phyloP scores from a whole-genome alignment of 1,139 yeast genomes.

The Taphrina sp. region DNA sequence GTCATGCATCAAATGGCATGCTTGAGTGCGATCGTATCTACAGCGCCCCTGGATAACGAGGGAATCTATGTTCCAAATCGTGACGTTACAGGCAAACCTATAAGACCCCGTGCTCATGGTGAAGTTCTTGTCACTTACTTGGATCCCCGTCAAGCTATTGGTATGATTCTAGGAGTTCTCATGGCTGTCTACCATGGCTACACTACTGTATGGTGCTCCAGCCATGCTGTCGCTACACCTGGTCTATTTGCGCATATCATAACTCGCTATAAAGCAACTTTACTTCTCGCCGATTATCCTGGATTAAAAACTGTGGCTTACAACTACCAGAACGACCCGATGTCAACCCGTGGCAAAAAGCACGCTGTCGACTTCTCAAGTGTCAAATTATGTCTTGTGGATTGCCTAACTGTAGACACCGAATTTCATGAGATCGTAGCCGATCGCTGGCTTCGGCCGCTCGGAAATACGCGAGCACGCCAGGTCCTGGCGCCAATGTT shows the following conservation, averaged over 20 bases:
- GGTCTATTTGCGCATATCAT: slow-evolving; percentile 85
- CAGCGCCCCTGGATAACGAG: slow-evolving; percentile 45
- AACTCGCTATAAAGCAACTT: slow-evolving; percentile 66
- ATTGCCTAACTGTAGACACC: slow-evolving; percentile 88
- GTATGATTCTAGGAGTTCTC: slow-evolving; percentile 75
- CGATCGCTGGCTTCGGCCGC: slow-evolving; percentile 86
- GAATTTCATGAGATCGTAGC: slow-evolving; percentile 87
- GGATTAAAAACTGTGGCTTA: slow-evolving; percentile 91
- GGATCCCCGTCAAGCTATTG: slow-evolving; percentile 85
- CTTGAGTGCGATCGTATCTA: slow-evolving; percentile 59
- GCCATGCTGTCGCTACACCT: slow-evolving; percentile 68
- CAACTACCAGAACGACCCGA: slow-evolving; percentile 89
- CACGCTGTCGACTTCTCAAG: slow-evolving; percentile 74
- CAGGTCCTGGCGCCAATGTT: slow-evolving; percentile 85
- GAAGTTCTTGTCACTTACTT: slow-evolving; percentile 61
- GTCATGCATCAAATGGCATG: slow-evolving; percentile 84
- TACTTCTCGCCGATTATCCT: slow-evolving; percentile 78
- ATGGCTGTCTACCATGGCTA: slow-evolving; percentile 85
- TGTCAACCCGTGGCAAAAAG: slow-evolving; percentile 75
- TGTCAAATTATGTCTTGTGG: slow-evolving; percentile 84
- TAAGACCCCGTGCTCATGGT: slow-evolving; percentile 13
- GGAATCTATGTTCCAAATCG: slow-evolving; percentile 9
- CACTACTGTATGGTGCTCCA: slow-evolving; percentile 76
- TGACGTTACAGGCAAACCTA: slow-evolving; percentile 14
- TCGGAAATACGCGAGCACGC: slow-evolving; percentile 77